Conservation (phyloP, 108 stramenopile species). For the Skeletonema marinoi region DNA sequence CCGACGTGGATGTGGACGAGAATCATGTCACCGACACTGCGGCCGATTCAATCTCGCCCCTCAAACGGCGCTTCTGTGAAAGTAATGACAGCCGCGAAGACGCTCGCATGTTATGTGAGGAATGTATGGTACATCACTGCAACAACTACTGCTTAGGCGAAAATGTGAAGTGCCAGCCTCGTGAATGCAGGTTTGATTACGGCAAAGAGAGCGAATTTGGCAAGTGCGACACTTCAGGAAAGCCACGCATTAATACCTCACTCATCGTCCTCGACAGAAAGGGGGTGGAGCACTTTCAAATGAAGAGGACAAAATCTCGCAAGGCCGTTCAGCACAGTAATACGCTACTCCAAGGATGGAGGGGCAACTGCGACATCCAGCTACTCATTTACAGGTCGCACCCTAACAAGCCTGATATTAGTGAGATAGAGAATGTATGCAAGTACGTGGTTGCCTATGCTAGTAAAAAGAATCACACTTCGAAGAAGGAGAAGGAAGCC, state of each 20-base stretch:
- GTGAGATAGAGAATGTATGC: no score
- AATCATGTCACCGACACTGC: neutral
- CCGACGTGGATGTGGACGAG: neutral
- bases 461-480: no score
- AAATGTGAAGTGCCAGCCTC: neutral
- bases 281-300: neutral
- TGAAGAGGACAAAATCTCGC: no score
- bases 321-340: no score
- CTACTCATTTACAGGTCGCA: no score
- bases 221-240: neutral
- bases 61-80: neutral
- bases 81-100: neutral
- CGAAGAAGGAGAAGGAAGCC: no score
- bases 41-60: neutral
- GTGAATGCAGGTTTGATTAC: neutral
- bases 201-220: neutral
- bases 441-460: no score
- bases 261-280: neutral
- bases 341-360: no score
- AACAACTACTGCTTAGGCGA: neutral
- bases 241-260: neutral
- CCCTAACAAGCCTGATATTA: no score
- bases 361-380: no score
- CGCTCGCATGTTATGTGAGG: neutral
- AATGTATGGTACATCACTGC: constrained; percentile 1